Percentiles rank a stretch among this genome's conserved stretches.
Conservation (phyloP, 2,329 filamentous ascomycete genomes). For the Aureobasidium sp. region DNA sequence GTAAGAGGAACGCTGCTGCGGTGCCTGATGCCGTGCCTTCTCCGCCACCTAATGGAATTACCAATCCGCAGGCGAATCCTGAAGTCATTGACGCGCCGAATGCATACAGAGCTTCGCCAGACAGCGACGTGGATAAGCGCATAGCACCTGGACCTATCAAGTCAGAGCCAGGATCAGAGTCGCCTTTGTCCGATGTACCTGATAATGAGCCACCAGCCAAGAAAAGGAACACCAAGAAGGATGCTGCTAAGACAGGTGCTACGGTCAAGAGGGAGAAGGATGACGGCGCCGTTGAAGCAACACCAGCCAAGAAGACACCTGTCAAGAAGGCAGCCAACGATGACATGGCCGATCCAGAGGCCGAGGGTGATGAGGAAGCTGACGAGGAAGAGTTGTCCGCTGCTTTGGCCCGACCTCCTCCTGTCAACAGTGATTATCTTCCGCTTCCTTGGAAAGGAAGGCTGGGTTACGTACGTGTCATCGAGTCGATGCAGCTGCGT, state of each 20-base stretch:
- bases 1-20: slow-evolving; percentile 1
- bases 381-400: slow-evolving; percentile 53
- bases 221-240: slow-evolving; percentile 21
- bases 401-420: slow-evolving; percentile 57
- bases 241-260: slow-evolving; percentile 15
- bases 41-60: slow-evolving; percentile 5
- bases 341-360: slow-evolving; percentile 44
- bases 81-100: slow-evolving; percentile 37
- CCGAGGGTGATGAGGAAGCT: slow-evolving; percentile 44
- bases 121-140: slow-evolving; percentile 30
- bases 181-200: slow-evolving; percentile 30
- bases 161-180: slow-evolving; percentile 23
- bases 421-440: slow-evolving; percentile 74
- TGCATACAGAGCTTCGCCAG: slow-evolving; percentile 38
- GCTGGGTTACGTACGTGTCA: slow-evolving; percentile 67
- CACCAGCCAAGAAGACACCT: slow-evolving; percentile 17
- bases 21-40: not conserved
- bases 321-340: slow-evolving; percentile 23
- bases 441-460: slow-evolving; percentile 87
- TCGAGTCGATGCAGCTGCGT: not conserved
- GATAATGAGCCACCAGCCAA: slow-evolving; percentile 24
- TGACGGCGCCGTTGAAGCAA: slow-evolving; percentile 18
- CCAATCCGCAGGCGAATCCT: slow-evolving; percentile 31
- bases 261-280: slow-evolving; percentile 17
- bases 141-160: slow-evolving; percentile 25